Conservation (phyloP, 352 stramenopile species). For the Globisporangium solare region DNA sequence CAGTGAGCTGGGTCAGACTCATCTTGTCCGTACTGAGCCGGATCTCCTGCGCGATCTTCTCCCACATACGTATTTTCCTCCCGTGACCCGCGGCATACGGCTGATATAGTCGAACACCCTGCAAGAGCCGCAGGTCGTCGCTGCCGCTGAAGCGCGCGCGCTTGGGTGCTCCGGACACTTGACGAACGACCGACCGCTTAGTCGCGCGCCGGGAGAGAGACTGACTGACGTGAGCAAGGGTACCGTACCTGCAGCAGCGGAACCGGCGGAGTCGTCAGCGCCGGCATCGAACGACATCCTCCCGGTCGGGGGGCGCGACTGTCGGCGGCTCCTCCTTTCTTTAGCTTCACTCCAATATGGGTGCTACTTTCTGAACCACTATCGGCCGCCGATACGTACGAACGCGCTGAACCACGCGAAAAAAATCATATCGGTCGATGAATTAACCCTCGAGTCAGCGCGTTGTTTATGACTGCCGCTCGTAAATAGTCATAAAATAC, state of each 20-base stretch:
- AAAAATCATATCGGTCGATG: constrained; percentile 2
- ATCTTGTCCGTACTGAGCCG: constrained; percentile 26
- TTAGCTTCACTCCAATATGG: constrained; percentile 6
- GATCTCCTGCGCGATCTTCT: constrained; percentile 37
- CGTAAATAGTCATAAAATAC: no score
- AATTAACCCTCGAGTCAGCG: no score
- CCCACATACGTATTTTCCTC: constrained; percentile 45
- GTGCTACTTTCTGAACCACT: constrained; percentile 5
- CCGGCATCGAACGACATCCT: constrained; percentile 7
- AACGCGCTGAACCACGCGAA: constrained; percentile 4
- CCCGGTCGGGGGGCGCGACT: not conserved
- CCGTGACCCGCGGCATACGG: constrained; percentile 44
- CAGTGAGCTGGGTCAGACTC: constrained; percentile 23
- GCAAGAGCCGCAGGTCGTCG: constrained; percentile 36
- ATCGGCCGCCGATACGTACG: not conserved
- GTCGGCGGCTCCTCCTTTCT: not conserved
- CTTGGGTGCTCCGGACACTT: constrained; percentile 6
- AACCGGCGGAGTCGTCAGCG: not conserved
- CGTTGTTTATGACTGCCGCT: no score
- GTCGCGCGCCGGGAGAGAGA: no score
- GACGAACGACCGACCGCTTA: not conserved
- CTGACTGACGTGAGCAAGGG: no score
- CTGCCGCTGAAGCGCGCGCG: constrained; percentile 35
- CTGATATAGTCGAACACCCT: constrained; percentile 35
- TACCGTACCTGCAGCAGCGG: constrained; percentile 1